These are phyloP conservation scores for Jackrogersella minutella DNA, from an alignment of 495 filamentous ascomycete genomes.

Conservation along the genomic window DNA sequence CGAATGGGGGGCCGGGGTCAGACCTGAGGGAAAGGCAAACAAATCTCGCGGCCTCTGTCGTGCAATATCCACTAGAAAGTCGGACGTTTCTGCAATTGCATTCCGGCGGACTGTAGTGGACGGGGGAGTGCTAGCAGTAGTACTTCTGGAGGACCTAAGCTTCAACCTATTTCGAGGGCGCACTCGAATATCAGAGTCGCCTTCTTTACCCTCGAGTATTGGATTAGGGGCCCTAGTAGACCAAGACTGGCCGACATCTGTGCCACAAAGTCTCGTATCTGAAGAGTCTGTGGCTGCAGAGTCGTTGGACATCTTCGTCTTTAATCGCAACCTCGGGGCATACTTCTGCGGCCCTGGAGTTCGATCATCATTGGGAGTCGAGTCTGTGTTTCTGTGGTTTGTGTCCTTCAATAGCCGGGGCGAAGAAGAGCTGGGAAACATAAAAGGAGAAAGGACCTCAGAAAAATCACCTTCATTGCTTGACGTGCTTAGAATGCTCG, in stretches of 20 bases:
- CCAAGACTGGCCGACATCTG: not conserved
- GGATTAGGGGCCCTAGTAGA: not conserved
- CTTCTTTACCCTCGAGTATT: not conserved
- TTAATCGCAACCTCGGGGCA: conserved; percentile 48
- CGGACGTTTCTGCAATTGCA: conserved; percentile 1
- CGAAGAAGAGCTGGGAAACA: conserved; percentile 16
- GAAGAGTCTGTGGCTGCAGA: conserved; percentile 26
- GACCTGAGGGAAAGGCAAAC: conserved; percentile 22
- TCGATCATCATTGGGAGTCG: not conserved
- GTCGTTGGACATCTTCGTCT: conserved; percentile 36
- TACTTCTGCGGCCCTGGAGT: conserved; percentile 15
- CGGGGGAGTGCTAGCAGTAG: conserved; percentile 22
- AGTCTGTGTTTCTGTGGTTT: not conserved
- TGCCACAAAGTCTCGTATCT: not conserved
- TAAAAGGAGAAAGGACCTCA: conserved; percentile 40
- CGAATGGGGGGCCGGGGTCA: conserved; percentile 6
- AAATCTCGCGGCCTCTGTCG: conserved; percentile 34
- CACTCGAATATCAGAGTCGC: not conserved
- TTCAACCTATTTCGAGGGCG: conserved; percentile 38
- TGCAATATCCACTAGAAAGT: conserved; percentile 17
- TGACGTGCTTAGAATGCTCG: conserved; percentile 26
- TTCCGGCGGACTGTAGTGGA: conserved; percentile 29
- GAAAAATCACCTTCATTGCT: conserved; percentile 35
- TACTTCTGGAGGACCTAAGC: conserved; percentile 39
- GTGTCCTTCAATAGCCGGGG: not conserved